phyloP scores from a whole-genome alignment of 352 stramenopile genomes.

The Phytophthora sansomeana region DNA sequence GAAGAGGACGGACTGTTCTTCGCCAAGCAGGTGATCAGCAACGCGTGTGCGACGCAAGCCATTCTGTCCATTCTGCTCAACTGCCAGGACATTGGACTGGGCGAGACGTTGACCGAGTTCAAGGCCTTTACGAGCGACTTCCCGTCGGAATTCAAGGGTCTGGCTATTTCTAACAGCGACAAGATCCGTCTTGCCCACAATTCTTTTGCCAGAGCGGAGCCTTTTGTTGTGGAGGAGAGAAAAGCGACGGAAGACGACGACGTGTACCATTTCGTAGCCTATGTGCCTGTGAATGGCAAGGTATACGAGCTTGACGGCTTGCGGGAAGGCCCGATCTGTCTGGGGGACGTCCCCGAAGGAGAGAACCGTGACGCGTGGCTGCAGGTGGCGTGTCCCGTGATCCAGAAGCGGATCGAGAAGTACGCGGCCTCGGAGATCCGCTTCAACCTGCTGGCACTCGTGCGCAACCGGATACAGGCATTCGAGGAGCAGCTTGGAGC shows the following conservation, averaged over 20 bases:
- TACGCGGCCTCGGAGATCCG: slow-evolving; percentile 94
- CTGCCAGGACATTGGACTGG: slow-evolving; percentile 66
- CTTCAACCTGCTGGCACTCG: slow-evolving; percentile 97
- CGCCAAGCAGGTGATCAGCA: slow-evolving; percentile 96
- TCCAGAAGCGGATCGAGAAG: slow-evolving; percentile 94
- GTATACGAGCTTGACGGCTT: slow-evolving; percentile 98
- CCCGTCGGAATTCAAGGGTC: slow-evolving; percentile 80
- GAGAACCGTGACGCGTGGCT: slow-evolving; percentile 81
- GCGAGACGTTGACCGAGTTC: slow-evolving; percentile 73
- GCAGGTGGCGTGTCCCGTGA: slow-evolving; percentile 88
- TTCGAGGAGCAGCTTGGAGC: slow-evolving; percentile 55
- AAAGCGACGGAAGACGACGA: slow-evolving; percentile 90
- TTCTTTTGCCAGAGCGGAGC: slow-evolving; percentile 80
- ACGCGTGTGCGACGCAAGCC: slow-evolving; percentile 97
- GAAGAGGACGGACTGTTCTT: slow-evolving; percentile 92
- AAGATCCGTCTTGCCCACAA: slow-evolving; percentile 88
- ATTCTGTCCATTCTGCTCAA: slow-evolving; percentile 98
- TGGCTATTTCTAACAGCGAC: slow-evolving; percentile 90
- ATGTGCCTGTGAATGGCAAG: slow-evolving; percentile 87
- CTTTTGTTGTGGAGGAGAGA: slow-evolving; percentile 81
- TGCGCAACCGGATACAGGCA: slow-evolving; percentile 82
- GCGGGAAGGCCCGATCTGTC: slow-evolving; percentile 86
- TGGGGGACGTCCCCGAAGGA: slow-evolving; percentile 65
- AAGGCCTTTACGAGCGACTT: slow-evolving; percentile 86
- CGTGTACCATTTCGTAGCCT: slow-evolving; percentile 98